Evolutionary conservation across 2,329 filamentous ascomycete genomes (phyloP), one percentile per base, ranked within the genome.

Genomic region (Penicillium sp.): DNA sequence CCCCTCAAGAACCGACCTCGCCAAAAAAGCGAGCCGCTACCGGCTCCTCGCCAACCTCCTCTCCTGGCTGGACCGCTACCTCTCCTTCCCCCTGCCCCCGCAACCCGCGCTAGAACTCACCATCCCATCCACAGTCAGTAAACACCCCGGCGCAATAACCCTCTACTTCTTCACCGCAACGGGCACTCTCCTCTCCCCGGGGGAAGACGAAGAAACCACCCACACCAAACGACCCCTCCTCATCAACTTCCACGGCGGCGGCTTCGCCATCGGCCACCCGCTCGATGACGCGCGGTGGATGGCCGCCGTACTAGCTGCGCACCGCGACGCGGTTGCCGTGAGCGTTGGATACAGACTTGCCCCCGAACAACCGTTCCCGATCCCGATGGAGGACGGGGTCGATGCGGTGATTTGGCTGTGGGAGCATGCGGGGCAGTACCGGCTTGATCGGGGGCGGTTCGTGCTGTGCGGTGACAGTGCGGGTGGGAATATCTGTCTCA

Each of bases 321-420:
- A 56, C 22, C 59, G 60, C 11, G 61, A 66, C 41, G 59, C 65
- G 16, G 47, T 68, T 11, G 55, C 68, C 6, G 55, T 70, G 46
- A 63, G 65, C 3, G 64, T 69, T 1, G 62, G 69, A 19, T 70
- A 73, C 60, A 51, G 67, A 4, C 55, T 67, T 13, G 60, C 69
- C 0, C 71, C 70, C 0, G 68, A 73, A 27, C 39, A 67, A 22
- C 64, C 64, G 2, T 69, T 65, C 54, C 66, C 70, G 18, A 54
- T 60, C 0, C 49, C 60, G 0, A 59, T 69, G 6, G 64, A 72
- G 50, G 71, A 73, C 40, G 43, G 62, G 19, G 65, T 63, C 37
- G 67, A 69, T 9, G 65, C 65, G 2, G 40, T 73, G 5, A 44
- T 62, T 1, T 70, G 66, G 68, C 44, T 70, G 3, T 61, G 61